These are phyloP conservation scores for Clarireedia homoeocarpa DNA, from an alignment of 2,329 filamentous ascomycete species.

Conservation along the genomic window DNA sequence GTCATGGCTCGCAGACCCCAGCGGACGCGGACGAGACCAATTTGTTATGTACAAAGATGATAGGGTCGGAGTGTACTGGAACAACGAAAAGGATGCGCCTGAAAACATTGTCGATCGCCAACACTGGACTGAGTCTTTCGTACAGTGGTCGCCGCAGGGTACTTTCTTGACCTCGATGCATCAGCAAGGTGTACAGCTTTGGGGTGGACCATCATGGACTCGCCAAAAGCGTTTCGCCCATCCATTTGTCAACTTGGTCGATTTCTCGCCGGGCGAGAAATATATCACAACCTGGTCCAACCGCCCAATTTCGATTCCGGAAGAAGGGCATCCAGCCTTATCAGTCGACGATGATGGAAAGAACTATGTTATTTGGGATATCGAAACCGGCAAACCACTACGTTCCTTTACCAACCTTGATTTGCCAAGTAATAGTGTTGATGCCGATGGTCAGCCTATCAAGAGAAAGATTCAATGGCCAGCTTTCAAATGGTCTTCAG, in stretches of 20 bases:
- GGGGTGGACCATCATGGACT: constrained; percentile 85
- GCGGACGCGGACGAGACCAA: constrained; percentile 79
- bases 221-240: constrained; percentile 91
- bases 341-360: constrained; percentile 93
- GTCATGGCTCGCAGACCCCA: constrained; percentile 82
- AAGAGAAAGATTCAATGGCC: constrained; percentile 98
- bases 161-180: constrained; percentile 94
- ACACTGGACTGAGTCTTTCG: constrained; percentile 97
- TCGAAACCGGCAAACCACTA: constrained; percentile 79
- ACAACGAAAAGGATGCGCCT: constrained; percentile 86
- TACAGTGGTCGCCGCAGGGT: constrained; percentile 94
- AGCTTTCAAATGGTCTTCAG: constrained; percentile 98
- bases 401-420: constrained; percentile 93
- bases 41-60: constrained; percentile 92
- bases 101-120: constrained; percentile 86
- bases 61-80: constrained; percentile 93
- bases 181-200: constrained; percentile 91
- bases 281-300: constrained; percentile 97
- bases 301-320: constrained; percentile 84
- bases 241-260: constrained; percentile 89
- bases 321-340: constrained; percentile 75
- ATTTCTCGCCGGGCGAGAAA: constrained; percentile 88
- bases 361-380: constrained; percentile 99
- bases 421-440: constrained; percentile 52
- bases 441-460: constrained; percentile 54